Conservation (phyloP, 75 land plant genomes). For the Larix kaempferi region DNA sequence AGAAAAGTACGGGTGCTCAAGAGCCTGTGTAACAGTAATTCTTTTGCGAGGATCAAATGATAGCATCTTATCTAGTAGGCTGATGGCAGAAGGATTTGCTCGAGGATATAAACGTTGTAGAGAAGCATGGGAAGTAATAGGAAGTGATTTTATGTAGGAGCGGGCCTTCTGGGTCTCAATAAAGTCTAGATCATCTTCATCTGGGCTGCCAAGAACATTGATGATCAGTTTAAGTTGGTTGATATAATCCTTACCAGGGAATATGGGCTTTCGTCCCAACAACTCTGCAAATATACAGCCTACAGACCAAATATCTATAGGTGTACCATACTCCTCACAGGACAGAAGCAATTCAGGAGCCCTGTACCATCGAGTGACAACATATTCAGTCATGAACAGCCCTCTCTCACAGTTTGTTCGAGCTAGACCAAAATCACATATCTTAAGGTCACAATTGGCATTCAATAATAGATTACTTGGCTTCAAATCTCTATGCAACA, state of each 20-base stretch:
- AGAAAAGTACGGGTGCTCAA: slow-evolving; percentile 81
- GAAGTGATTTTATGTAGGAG: slow-evolving; percentile 65
- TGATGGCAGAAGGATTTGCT: slow-evolving; percentile 77
- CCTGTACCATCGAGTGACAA: slow-evolving; percentile 96
- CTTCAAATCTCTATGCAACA: slow-evolving; percentile 87
- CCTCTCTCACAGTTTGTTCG: slow-evolving; percentile 69
- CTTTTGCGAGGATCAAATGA: slow-evolving; percentile 80
- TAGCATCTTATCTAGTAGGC: slow-evolving; percentile 83
- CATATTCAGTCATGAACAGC: slow-evolving; percentile 95
- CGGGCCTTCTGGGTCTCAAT: slow-evolving; percentile 69
- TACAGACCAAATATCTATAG: slow-evolving; percentile 97
- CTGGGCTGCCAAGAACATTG: slow-evolving; percentile 71
- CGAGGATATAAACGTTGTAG: slow-evolving; percentile 62
- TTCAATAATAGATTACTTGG: slow-evolving; percentile 93
- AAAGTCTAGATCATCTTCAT: slow-evolving; percentile 70
- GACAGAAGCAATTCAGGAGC: slow-evolving; percentile 90
- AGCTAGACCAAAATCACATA: slow-evolving; percentile 96
- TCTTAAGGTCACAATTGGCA: slow-evolving; percentile 95
- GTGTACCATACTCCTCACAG: slow-evolving; percentile 90
- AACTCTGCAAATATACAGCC: slow-evolving; percentile 97
- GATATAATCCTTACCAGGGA: slow-evolving; percentile 88
- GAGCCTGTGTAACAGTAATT: slow-evolving; percentile 74
- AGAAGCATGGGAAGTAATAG: slow-evolving; percentile 47
- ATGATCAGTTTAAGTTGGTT: slow-evolving; percentile 72
- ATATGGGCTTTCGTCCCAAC: slow-evolving; percentile 75